A percentile compares a stretch with the other conserved stretches of the same genome.
Conservation (phyloP, 495 filamentous ascomycete genomes). For the Xylaria sp. region DNA sequence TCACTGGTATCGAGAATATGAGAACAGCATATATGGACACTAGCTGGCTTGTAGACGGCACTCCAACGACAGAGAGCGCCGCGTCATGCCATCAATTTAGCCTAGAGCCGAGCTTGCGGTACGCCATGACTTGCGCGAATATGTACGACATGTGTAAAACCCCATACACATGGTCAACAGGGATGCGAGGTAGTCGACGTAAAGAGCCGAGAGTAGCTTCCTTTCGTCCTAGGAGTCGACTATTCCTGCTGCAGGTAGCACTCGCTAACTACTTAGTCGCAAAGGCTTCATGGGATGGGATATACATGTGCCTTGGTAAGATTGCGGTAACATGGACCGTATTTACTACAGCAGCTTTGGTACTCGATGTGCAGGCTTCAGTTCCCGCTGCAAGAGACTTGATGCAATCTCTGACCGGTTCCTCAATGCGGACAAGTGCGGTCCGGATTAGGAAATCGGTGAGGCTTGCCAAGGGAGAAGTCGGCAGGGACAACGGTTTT, state of each 20-base stretch:
- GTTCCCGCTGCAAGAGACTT: slow-evolving; percentile 23
- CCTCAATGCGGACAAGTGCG: slow-evolving; percentile 8
- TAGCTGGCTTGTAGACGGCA: slow-evolving; percentile 3
- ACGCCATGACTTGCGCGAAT: slow-evolving; percentile 18
- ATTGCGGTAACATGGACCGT: slow-evolving; percentile 4
- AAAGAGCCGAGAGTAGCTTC: background rate
- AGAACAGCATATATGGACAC: background rate
- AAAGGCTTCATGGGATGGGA: slow-evolving; percentile 16
- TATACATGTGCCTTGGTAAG: slow-evolving; percentile 13
- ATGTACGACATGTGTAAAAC: slow-evolving; percentile 25
- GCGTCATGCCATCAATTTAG: slow-evolving; percentile 25
- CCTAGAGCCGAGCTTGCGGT: slow-evolving; percentile 16
- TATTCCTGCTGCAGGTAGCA: slow-evolving; percentile 14
- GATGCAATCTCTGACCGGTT: slow-evolving; percentile 29
- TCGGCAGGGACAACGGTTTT: slow-evolving; percentile 23
- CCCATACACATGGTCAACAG: slow-evolving; percentile 15
- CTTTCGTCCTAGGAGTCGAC: background rate
- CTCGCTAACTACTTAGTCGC: slow-evolving; percentile 24
- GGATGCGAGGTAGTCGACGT: background rate
- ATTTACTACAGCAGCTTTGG: slow-evolving; percentile 1
- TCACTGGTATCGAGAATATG: background rate
- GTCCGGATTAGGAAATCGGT: slow-evolving; percentile 20
- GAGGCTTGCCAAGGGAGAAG: slow-evolving; percentile 18
- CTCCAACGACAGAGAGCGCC: slow-evolving; percentile 2
- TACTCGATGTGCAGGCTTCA: slow-evolving; percentile 18